Evolutionary conservation across 148 eudicot genomes (phyloP).

Genomic region (Vaccinium corymbosum): DNA sequence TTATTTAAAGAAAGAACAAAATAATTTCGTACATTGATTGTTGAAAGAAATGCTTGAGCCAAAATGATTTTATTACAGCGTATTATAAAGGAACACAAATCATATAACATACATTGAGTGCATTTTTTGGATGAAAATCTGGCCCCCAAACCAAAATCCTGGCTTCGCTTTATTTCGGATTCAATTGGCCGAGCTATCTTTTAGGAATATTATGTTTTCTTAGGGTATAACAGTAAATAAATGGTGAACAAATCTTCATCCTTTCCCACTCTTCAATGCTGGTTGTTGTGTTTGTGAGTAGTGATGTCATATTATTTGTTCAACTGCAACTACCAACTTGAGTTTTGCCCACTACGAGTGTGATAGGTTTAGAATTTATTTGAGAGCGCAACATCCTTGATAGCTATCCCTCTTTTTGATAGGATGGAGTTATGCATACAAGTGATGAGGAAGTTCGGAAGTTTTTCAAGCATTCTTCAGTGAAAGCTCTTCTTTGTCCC

Average conservation of each 20-base stretch:
- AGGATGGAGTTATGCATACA: slow-evolving; percentile 75
- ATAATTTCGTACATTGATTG: not conserved
- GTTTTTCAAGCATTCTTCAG: slow-evolving; percentile 85
- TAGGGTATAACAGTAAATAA: not conserved
- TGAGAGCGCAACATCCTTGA: not conserved
- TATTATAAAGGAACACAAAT: not conserved
- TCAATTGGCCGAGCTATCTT: not conserved
- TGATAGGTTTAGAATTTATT: not conserved
- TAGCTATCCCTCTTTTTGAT: not conserved
- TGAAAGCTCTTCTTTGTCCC: slow-evolving; percentile 74
- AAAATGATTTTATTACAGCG: not conserved
- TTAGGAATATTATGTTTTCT: not conserved
- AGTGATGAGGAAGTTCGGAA: slow-evolving; percentile 69
- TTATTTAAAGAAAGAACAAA: not conserved
- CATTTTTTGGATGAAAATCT: not conserved
- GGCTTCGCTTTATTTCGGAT: not conserved
- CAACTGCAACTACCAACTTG: not conserved
- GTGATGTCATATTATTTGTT: not conserved
- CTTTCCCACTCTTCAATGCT: not conserved
- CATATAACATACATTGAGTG: not conserved
- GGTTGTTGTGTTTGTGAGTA: not conserved
- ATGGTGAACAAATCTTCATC: not conserved
- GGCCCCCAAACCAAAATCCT: not conserved
- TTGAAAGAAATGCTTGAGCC: not conserved
- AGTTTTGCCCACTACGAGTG: not conserved